Base-by-base conservation (phyloP, 169 alveolate genomes). In the Plasmodium berghei region DNA sequence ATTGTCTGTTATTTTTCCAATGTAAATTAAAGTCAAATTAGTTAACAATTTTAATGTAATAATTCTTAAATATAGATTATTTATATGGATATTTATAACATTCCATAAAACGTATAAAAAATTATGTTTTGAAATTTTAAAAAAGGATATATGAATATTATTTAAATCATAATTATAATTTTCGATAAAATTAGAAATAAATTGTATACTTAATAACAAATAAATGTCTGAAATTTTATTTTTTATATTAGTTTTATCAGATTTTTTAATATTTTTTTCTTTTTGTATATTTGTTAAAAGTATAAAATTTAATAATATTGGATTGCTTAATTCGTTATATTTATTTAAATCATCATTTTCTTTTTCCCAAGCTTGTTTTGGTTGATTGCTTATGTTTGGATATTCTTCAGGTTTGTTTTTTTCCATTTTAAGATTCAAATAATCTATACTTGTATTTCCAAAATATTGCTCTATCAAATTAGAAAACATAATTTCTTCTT, bases 261-360 rank as follows among this genome's bases (percentile, higher is more conserved):
- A 56, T 64, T 85, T 85, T 61, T 64, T 85, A 22, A 85, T 85
- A 58, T 85, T 85, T 45, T 85, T 85, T 59, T 85, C 91, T 63
- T 85, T 85, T 55, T 85, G 91, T 20, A 85, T 42, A 62, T 85
- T 85, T 9, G 87, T 85, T 5, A 85, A 59, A 20, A 85, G 49
- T 8, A 85, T 20, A 52, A 69, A 85, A 72, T 85, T 85, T n/a
- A 85, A 42, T 10, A 85, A 24, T 22, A 71, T 85, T 8, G 91
- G 86, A 40, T 85, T 85, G 52, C 91, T 85, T 40, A 85, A 42
- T 9, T 85, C 91, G 66, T 85, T 72, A 45, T 85, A 85, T 48
- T 70, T 85, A 71, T 64, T n/a, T 28, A 64, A 9, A 1, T 16
- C 24, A 6, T 40, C 14, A 34, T 28, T n/a, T 22, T 28, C 5